A percentile compares a stretch with the other conserved stretches of the same genome.
Conservation (phyloP, 2,329 filamentous ascomycete genomes). For the Elsinoe batatas region DNA sequence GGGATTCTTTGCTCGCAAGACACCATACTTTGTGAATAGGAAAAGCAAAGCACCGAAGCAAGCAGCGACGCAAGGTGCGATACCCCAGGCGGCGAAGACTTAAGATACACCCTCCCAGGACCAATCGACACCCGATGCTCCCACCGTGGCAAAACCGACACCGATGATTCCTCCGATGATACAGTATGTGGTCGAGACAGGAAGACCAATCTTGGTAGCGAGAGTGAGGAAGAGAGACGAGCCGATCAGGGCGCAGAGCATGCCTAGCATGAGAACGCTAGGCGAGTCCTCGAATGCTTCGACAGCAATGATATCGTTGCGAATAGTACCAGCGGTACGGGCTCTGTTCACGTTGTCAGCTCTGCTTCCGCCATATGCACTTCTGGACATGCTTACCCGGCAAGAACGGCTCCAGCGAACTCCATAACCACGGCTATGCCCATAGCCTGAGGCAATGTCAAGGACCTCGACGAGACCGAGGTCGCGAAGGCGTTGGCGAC, state of each 20-base stretch:
- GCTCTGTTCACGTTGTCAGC: too few relatives aligned
- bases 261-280: slow-evolving; percentile 42
- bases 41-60: slow-evolving; percentile 47
- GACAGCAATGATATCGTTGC: slow-evolving; percentile 38
- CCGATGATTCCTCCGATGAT: slow-evolving; percentile 37
- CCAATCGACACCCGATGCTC: slow-evolving; percentile 46
- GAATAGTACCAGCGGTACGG: slow-evolving; percentile 37
- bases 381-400: slow-evolving; percentile 19
- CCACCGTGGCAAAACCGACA: slow-evolving; percentile 43
- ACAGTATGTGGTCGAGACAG: slow-evolving; percentile 47
- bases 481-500: slow-evolving; percentile 45
- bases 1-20: slow-evolving; percentile 46
- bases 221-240: slow-evolving; percentile 44
- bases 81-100: slow-evolving; percentile 54
- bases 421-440: slow-evolving; percentile 40
- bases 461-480: slow-evolving; percentile 40
- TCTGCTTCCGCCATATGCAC: too few relatives aligned
- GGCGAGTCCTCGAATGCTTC: slow-evolving; percentile 36
- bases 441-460: slow-evolving; percentile 42
- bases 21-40: slow-evolving; percentile 46
- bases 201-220: slow-evolving; percentile 43
- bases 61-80: slow-evolving; percentile 48
- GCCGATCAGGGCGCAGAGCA: slow-evolving; percentile 45
- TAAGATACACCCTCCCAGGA: slow-evolving; percentile 47
- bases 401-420: slow-evolving; percentile 40